A percentile compares a stretch with the other conserved stretches of the same genome.
phyloP scores from a whole-genome alignment of 306 rosid genomes.

The Glycine tomentella region DNA sequence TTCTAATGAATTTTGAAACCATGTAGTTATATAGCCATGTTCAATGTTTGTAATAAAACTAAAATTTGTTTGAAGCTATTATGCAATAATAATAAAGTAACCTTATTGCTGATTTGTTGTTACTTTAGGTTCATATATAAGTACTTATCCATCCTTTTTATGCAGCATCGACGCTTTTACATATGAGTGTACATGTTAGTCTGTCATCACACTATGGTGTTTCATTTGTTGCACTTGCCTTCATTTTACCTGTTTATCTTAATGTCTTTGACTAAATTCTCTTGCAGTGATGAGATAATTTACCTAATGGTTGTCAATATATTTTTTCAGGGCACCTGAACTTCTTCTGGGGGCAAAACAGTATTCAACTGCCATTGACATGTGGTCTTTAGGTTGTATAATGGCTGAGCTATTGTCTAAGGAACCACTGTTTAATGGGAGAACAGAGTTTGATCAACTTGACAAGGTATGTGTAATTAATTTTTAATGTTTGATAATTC shows the following conservation, averaged over 20 bases:
- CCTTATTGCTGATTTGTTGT: conserved; percentile 15
- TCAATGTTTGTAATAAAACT: not conserved
- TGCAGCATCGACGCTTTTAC: not conserved
- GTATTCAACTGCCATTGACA: conserved; percentile 95
- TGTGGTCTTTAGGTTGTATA: conserved; percentile 99
- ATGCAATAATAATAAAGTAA: not conserved
- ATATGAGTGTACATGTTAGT: conserved; percentile 8
- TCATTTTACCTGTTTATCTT: conserved; percentile 21
- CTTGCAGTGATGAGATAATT: conserved; percentile 41
- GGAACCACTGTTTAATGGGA: conserved; percentile 94
- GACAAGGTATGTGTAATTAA: conserved; percentile 74
- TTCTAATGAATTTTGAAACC: conserved; percentile 19
- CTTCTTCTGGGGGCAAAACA: conserved; percentile 85
- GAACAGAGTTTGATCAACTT: conserved; percentile 94
- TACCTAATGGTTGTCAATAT: conserved; percentile 32
- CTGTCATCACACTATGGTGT: conserved; percentile 15
- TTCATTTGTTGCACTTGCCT: conserved; percentile 12
- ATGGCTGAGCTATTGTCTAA: conserved; percentile 97
- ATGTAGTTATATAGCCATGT: conserved; percentile 8
- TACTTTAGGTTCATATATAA: conserved; percentile 15
- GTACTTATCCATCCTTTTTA: conserved; percentile 20
- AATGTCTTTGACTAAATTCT: conserved; percentile 17
- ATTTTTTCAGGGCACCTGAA: conserved; percentile 89
- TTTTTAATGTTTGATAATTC: not conserved
- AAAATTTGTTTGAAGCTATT: conserved; percentile 31